Conservation (phyloP, 495 filamentous ascomycete species). For the Parathielavia appendiculata region DNA sequence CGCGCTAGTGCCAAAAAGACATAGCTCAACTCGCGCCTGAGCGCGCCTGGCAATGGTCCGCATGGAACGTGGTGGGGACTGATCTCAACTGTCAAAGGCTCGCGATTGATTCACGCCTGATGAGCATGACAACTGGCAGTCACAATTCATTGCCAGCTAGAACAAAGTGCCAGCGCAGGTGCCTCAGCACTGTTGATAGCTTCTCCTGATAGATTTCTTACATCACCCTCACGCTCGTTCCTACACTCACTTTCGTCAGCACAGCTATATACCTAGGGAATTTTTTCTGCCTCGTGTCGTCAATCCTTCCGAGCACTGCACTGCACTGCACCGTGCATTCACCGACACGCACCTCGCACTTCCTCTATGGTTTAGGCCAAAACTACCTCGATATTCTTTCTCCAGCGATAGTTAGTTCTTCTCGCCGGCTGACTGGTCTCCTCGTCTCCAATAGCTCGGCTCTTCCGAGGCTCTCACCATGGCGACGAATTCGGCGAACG, state of each 20-base stretch:
- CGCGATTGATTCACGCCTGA: not conserved
- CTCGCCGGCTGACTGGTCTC: not conserved
- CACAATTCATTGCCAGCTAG: not conserved
- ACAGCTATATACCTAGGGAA: too few species aligned
- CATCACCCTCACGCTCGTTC: too few species aligned
- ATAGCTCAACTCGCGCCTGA: conserved; percentile 24
- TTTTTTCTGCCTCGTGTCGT: not conserved
- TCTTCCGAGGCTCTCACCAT: conserved; percentile 1
- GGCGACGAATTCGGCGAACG: conserved; percentile 27
- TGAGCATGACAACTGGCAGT: conserved; percentile 9
- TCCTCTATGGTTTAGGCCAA: conserved; percentile 4
- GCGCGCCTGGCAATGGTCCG: conserved; percentile 24
- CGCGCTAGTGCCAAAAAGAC: conserved; percentile 20
- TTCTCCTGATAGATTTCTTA: not conserved
- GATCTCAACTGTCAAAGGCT: conserved; percentile 6
- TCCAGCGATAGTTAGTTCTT: conserved; percentile 11
- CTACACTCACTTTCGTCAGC: too few species aligned
- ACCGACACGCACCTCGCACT: not conserved
- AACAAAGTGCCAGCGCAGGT: not conserved
- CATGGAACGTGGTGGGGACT: not conserved
- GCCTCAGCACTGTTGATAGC: not conserved
- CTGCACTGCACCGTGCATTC: not conserved
- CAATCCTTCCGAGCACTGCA: not conserved
- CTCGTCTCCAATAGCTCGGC: not conserved
- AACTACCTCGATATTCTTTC: not conserved